Base-by-base conservation (phyloP, 352 stramenopile species). In the Paralagenidium karlingii region DNA sequence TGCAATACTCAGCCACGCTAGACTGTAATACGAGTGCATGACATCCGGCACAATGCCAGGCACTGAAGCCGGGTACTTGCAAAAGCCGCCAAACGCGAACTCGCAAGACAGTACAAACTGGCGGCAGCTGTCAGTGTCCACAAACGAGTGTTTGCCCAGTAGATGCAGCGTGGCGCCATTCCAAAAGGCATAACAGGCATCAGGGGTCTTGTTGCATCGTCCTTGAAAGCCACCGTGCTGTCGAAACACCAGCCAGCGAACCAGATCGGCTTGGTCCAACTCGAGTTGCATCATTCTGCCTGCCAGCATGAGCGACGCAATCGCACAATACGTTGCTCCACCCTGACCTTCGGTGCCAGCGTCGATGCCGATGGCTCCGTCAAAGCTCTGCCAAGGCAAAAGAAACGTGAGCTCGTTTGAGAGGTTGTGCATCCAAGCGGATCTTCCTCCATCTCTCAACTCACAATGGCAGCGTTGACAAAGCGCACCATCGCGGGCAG, bases 141-240 rank as follows among this genome's bases (percentile, higher is more conserved):
- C 80, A 11, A 94, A 54, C 9, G 64, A 62, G 49, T 91, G 63
- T 34, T 75, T 74, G 30, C 63, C 80, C 13, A 95, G 57, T 22
- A 94, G 37, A 20, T 85, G 55, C 24, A 95, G 58, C 22, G 80
- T 86, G n/a, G 80, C 82, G 19, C 86, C 86, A 40, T 94, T 76
- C 85, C 86, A 96, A 49, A 95, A 96, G 5, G 82, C 82, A 46
- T 95, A 96, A 59, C 86, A 96, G 11, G 67, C 85, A 55, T 96
- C 86, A 0, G 76, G 63, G 12, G 45, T 58, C 60, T 96, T 96
- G 65, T 96, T 96, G 49, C 74, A 88, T 2, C 86, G 73, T 6
- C 86, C 85, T 32, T 95, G 78, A 51, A 95, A 95, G 18, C 85
- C 86, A 15, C 45, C 45, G 29, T 89, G 76, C 45, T 92, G 79